Evolutionary conservation across 2,329 filamentous ascomycete genomes (phyloP).

Genomic region (Aspergillus caelatus): DNA sequence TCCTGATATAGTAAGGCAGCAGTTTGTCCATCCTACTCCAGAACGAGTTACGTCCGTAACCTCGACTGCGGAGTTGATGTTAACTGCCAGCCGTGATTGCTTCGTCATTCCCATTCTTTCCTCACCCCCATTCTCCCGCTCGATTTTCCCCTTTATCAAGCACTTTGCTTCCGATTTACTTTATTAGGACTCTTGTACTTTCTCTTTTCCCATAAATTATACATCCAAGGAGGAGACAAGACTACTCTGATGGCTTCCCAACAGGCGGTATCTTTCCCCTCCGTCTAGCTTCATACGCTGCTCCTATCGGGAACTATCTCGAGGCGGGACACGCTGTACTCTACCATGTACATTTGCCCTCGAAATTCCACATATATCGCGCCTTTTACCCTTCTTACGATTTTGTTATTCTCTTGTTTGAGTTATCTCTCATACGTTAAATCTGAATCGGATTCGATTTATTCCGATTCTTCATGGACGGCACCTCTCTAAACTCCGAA

Average conservation of each 20-base stretch:
- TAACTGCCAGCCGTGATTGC: not conserved
- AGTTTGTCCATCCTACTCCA: not conserved
- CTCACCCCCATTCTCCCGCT: not conserved
- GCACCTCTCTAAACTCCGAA: not conserved
- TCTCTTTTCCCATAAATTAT: not conserved
- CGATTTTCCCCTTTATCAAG: not conserved
- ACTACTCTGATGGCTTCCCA: not conserved
- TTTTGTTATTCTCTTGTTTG: not conserved
- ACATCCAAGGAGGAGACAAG: not conserved
- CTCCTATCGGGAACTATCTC: not conserved
- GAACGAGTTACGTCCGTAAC: not conserved
- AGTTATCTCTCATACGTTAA: not conserved
- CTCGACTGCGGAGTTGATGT: constrained; percentile 1
- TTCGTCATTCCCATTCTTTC: not conserved
- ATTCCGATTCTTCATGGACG: constrained; percentile 33
- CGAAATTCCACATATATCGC: not conserved
- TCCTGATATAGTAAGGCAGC: not conserved
- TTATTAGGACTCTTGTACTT: not conserved
- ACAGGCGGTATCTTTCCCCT: not conserved
- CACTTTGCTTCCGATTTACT: no score
- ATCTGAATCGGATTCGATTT: not conserved
- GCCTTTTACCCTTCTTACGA: not conserved
- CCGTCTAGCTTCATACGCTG: not conserved
- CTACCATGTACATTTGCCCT: not conserved
- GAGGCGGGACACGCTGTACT: not conserved